These are phyloP conservation scores for Teratosphaeria zuluensis DNA, from an alignment of 2,329 filamentous ascomycete genomes.

Conservation along the genomic window DNA sequence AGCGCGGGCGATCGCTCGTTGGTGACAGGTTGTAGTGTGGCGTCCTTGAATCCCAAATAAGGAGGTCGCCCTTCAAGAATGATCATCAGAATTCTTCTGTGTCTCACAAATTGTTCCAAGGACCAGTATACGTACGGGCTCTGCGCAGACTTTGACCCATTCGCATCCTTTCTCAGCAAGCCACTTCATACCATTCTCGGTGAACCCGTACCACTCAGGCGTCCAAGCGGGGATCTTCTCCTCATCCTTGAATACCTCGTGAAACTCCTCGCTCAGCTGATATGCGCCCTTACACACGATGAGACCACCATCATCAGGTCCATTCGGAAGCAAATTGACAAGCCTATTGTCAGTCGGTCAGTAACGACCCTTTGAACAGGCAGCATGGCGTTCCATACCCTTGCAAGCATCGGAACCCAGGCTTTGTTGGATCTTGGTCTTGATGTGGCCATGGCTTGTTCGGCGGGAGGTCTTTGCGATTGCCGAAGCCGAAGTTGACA, in stretches of 20 bases:
- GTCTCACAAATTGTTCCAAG: no score
- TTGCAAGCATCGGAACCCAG: constrained; percentile 43
- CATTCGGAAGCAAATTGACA: constrained; percentile 35
- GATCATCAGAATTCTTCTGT: no score
- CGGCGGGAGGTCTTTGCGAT: constrained; percentile 26
- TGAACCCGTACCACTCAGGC: constrained; percentile 23
- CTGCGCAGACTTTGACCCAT: constrained; percentile 9
- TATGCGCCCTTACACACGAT: constrained; percentile 28
- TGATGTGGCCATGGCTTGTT: constrained; percentile 40
- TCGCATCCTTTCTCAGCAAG: constrained; percentile 10
- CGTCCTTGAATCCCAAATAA: constrained; percentile 14
- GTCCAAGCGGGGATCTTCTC: constrained; percentile 23
- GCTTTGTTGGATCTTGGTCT: constrained; percentile 35
- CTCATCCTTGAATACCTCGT: constrained; percentile 19
- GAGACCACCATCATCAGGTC: constrained; percentile 29
- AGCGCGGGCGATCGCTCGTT: constrained; percentile 9
- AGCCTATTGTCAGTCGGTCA: constrained; percentile 15
- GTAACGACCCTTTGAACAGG: not conserved
- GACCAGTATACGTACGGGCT: no score
- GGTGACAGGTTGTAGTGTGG: constrained; percentile 21
- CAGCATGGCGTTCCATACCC: constrained; percentile 18
- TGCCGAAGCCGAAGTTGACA: constrained; percentile 37
- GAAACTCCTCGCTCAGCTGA: constrained; percentile 24
- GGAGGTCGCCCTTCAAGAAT: constrained; percentile 10
- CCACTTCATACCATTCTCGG: constrained; percentile 19